Evolutionary conservation across 331 rosid genomes (phyloP).

Genomic region (Arachis monticola): DNA sequence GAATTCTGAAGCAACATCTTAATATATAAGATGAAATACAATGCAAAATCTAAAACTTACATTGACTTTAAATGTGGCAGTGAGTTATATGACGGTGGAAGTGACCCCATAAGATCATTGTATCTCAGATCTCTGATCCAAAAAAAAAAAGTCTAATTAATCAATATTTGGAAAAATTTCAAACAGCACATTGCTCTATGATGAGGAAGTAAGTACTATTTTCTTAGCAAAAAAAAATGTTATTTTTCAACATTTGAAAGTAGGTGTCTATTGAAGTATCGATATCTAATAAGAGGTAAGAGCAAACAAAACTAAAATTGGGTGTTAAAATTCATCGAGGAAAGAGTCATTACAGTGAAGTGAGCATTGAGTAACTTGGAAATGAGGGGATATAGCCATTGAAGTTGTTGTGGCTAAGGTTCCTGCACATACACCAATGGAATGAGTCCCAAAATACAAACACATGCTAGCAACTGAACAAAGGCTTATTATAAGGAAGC

Average conservation of each 20-base stretch:
- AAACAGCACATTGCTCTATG: conserved; percentile 5
- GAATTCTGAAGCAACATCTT: conserved; percentile 15
- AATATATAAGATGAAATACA: conserved; percentile 17
- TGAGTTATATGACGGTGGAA: conserved; percentile 61
- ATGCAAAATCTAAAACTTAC: conserved; percentile 53
- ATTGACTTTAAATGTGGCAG: conserved; percentile 56
- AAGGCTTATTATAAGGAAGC: conserved; percentile 25
- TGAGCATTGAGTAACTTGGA: conserved; percentile 61
- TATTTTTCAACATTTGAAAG: no score
- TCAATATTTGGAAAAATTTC: conserved; percentile 16
- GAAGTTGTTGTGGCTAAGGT: conserved; percentile 74
- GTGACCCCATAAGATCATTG: conserved; percentile 64
- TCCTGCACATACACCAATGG: conserved; percentile 53
- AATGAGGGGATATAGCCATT: conserved; percentile 62
- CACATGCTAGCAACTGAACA: background rate
- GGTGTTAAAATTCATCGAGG: no score
- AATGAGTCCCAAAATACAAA: background rate
- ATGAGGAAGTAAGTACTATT: conserved; percentile 18
- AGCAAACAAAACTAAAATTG: no score
- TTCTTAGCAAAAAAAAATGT: no score
- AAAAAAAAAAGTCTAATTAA: conserved; percentile 25
- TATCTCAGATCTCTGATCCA: conserved; percentile 74
- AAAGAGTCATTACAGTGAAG: conserved; percentile 62
- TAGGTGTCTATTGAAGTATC: no score
- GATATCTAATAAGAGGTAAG: no score